Evolutionary conservation across 257 asterid genomes (phyloP).

Genomic region (Nicotiana otophora): DNA sequence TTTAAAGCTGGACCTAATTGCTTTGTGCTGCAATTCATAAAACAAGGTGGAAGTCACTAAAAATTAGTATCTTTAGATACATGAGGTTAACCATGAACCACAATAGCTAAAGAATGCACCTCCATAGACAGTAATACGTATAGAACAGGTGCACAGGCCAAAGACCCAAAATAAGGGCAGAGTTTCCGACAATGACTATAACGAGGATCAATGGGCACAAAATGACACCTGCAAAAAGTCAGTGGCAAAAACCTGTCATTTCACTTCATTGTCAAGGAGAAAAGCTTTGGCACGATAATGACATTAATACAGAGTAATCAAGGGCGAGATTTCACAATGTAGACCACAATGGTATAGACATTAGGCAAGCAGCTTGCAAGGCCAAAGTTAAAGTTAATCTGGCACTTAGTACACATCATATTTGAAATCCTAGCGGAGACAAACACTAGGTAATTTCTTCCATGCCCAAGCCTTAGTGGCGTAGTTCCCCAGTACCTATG

Average conservation of each 20-base stretch:
- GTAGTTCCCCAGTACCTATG: neutral
- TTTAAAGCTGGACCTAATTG: conserved; percentile 73
- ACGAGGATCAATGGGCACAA: conserved; percentile 68
- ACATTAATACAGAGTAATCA: neutral
- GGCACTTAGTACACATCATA: no score
- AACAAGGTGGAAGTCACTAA: conserved; percentile 2
- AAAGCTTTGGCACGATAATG: neutral
- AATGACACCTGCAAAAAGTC: conserved; percentile 50
- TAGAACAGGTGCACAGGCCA: conserved; percentile 71
- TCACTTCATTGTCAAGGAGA: neutral
- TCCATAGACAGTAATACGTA: conserved; percentile 64
- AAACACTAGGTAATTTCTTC: neutral
- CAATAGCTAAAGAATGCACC: conserved; percentile 33
- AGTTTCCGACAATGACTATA: conserved; percentile 47
- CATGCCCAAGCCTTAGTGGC: neutral
- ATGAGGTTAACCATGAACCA: conserved; percentile 6
- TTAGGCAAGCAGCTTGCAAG: neutral
- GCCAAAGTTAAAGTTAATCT: neutral
- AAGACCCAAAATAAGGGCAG: conserved; percentile 60
- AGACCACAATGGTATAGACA: neutral
- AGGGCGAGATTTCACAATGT: neutral
- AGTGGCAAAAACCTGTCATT: neutral
- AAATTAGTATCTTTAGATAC: neutral
- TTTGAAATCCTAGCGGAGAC: neutral
- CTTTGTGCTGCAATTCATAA: conserved; percentile 51